Conservation (phyloP, 768 basidiomycete species). For the Cystoderma amianthinum region DNA sequence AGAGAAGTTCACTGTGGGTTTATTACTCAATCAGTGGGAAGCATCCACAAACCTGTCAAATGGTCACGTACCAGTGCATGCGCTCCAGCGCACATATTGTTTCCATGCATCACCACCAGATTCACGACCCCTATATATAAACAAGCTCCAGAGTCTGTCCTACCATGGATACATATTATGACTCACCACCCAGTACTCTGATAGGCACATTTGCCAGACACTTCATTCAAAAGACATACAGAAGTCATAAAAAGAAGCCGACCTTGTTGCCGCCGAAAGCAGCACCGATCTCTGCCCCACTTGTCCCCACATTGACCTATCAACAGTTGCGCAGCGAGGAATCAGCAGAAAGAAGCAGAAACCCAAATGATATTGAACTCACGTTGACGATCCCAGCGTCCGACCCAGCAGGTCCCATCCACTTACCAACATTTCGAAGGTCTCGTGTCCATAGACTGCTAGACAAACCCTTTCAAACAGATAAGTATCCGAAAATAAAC, state of each 20-base stretch:
- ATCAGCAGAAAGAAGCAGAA: conserved; percentile 15
- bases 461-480: conserved; percentile 59
- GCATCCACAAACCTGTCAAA: background rate
- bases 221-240: background rate
- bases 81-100: conserved; percentile 89
- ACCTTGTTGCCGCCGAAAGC: conserved; percentile 96
- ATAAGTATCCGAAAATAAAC: conserved; percentile 7
- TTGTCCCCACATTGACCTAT: conserved; percentile 54
- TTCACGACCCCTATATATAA: conserved; percentile 74
- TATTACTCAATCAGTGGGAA: conserved; percentile 1
- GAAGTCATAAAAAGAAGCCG: conserved; percentile 12
- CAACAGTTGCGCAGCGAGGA: conserved; percentile 25
- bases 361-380: conserved; percentile 19
- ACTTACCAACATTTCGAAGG: conserved; percentile 77
- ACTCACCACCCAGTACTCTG: conserved; percentile 82
- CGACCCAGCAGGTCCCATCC: conserved; percentile 86
- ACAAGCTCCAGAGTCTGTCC: no score
- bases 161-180: background rate
- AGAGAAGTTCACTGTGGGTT: conserved; percentile 71
- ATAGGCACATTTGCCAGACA: no score
- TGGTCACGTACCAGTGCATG: conserved; percentile 58
- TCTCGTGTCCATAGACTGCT: conserved; percentile 90
- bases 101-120: conserved; percentile 99
- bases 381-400: conserved; percentile 94
- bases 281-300: conserved; percentile 62